Evolutionary conservation across 2,329 filamentous ascomycete species (phyloP).

Genomic region (Thelonectria olida): DNA sequence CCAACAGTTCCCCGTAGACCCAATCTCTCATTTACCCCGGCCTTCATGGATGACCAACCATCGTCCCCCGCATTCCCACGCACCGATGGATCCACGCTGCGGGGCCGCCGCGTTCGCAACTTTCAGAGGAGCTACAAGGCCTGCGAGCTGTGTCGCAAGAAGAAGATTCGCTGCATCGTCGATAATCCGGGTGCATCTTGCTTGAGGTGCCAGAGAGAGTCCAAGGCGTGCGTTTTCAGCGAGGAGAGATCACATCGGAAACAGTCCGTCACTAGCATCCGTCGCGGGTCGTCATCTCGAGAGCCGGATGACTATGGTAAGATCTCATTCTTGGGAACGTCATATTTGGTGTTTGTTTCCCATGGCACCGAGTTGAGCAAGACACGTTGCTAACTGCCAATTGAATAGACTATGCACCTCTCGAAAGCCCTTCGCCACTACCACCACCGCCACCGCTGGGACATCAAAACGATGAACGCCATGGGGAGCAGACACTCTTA

Average conservation of each 20-base stretch:
- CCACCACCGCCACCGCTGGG: not conserved
- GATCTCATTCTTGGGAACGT: not conserved
- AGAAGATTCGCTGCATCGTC: slow-evolving; percentile 27
- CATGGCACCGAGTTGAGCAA: too few relatives aligned
- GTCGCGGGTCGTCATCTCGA: not conserved
- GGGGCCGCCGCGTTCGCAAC: slow-evolving; percentile 20
- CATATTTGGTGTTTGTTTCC: not conserved
- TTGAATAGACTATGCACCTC: not conserved
- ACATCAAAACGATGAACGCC: not conserved
- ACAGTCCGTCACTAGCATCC: not conserved
- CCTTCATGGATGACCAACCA: not conserved
- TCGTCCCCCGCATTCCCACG: not conserved
- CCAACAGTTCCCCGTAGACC: too few relatives aligned
- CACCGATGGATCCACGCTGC: not conserved
- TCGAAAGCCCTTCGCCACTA: not conserved
- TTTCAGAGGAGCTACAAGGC: slow-evolving; percentile 29
- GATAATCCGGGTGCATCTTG: slow-evolving; percentile 18
- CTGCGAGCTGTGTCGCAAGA: slow-evolving; percentile 28
- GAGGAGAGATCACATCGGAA: slow-evolving; percentile 16
- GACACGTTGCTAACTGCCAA: not conserved
- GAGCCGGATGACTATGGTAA: not conserved
- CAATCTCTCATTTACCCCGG: not conserved
- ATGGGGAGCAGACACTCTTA: not conserved
- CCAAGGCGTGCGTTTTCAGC: slow-evolving; percentile 22
- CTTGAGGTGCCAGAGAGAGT: slow-evolving; percentile 24